Evolutionary conservation across 2,329 filamentous ascomycete genomes (phyloP).

Genomic region (Ceratocystis smalleyi): DNA sequence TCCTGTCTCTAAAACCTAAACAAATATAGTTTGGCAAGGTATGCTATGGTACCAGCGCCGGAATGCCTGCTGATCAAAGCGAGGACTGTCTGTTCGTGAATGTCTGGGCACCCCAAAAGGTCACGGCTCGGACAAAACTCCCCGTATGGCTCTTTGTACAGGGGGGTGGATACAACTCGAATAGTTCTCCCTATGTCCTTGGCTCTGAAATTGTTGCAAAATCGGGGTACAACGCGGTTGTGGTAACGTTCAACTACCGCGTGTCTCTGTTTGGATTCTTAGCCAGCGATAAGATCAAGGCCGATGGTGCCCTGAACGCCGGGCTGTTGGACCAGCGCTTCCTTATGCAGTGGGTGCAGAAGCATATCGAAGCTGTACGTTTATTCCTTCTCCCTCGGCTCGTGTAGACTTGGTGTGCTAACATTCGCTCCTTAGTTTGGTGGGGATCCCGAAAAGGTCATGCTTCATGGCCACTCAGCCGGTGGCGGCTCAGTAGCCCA

Average conservation of each 20-base stretch:
- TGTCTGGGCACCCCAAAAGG: conserved; percentile 30
- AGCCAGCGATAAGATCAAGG: conserved; percentile 26
- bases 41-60: conserved; percentile 11
- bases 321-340: conserved; percentile 34
- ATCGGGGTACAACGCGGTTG: conserved; percentile 26
- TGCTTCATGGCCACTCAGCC: conserved; percentile 29
- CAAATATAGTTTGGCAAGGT: conserved; percentile 16
- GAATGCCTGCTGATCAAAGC: conserved; percentile 21
- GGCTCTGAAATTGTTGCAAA: conserved; percentile 28
- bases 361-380: conserved; percentile 36
- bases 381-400: too few relatives aligned
- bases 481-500: conserved; percentile 32
- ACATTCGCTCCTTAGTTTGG: conserved; percentile 25
- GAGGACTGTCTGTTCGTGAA: conserved; percentile 37
- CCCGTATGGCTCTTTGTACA: conserved; percentile 30
- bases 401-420: neutral
- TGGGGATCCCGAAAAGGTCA: conserved; percentile 32
- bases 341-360: conserved; percentile 36
- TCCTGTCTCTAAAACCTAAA: conserved; percentile 23
- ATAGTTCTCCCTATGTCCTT: conserved; percentile 29
- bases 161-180: conserved; percentile 33
- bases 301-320: conserved; percentile 24
- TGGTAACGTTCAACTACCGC: conserved; percentile 32
- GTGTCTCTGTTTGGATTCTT: conserved; percentile 36
- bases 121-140: conserved; percentile 22